These are phyloP conservation scores for Cytospora chrysosperma DNA, from an alignment of 2,329 filamentous ascomycete species.

Conservation along the genomic window DNA sequence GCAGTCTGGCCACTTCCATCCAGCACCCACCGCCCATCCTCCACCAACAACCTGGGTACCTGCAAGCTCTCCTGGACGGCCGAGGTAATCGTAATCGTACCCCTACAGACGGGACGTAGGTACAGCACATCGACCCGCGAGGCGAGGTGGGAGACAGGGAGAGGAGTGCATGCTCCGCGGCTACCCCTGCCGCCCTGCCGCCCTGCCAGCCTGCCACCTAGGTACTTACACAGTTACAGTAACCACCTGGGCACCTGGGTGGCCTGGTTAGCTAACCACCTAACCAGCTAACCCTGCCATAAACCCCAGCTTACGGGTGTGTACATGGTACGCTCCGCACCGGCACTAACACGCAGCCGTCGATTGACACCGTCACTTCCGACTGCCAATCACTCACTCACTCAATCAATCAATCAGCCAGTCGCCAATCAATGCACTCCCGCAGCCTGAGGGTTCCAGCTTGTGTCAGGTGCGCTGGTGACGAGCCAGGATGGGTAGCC, in stretches of 20 bases:
- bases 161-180: no score
- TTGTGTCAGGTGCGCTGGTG: slow-evolving; percentile 14
- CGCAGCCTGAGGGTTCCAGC: slow-evolving; percentile 1
- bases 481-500: slow-evolving; percentile 6
- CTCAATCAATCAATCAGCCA: neutral
- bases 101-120: no score
- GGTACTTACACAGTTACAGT: no score
- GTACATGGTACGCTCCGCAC: neutral
- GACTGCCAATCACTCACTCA: slow-evolving; percentile 6
- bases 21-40: no score
- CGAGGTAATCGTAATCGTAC: no score
- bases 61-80: no score
- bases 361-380: slow-evolving; percentile 9
- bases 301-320: neutral
- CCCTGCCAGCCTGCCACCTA: neutral
- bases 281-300: no score
- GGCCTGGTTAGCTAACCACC: no score
- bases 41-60: no score
- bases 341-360: slow-evolving; percentile 15
- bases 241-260: no score
- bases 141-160: no score
- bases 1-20: no score
- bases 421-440: neutral
- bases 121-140: neutral
- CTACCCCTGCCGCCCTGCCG: neutral